Conservation (phyloP, 2,329 filamentous ascomycete species). For the Blumeriella jaapii region DNA sequence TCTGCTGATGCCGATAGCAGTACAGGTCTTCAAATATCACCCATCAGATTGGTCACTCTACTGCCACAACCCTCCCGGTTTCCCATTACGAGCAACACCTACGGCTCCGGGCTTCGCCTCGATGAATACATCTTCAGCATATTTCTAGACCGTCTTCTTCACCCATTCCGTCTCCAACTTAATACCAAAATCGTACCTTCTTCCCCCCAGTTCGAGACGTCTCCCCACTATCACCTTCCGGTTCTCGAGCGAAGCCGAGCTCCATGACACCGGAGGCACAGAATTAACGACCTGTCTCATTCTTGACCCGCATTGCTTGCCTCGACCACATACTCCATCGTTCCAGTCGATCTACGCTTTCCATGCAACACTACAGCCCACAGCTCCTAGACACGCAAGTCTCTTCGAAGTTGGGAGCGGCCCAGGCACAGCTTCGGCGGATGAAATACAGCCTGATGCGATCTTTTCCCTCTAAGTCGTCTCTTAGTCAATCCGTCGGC, state of each 20-base stretch:
- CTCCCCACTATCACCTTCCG: too few species aligned
- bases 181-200: too few species aligned
- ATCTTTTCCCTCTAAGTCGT: constrained; percentile 13
- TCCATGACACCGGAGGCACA: too few species aligned
- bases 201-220: too few species aligned
- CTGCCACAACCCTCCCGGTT: neutral
- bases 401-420: constrained; percentile 7
- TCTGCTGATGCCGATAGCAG: neutral
- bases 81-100: neutral
- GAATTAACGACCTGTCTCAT: too few species aligned
- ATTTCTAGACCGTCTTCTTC: too few species aligned
- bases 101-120: too few species aligned
- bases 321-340: neutral
- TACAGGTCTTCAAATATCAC: neutral
- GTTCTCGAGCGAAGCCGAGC: neutral
- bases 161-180: too few species aligned
- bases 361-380: constrained; percentile 4
- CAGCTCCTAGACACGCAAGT: neutral
- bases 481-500: constrained; percentile 6
- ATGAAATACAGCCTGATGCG: constrained; percentile 12
- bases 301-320: neutral
- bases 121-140: too few species aligned
- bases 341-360: neutral
- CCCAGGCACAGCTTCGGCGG: constrained; percentile 14
- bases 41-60: neutral